Evolutionary conservation across 2,329 filamentous ascomycete species (phyloP).

Genomic region (Paecilomyces variotii): DNA sequence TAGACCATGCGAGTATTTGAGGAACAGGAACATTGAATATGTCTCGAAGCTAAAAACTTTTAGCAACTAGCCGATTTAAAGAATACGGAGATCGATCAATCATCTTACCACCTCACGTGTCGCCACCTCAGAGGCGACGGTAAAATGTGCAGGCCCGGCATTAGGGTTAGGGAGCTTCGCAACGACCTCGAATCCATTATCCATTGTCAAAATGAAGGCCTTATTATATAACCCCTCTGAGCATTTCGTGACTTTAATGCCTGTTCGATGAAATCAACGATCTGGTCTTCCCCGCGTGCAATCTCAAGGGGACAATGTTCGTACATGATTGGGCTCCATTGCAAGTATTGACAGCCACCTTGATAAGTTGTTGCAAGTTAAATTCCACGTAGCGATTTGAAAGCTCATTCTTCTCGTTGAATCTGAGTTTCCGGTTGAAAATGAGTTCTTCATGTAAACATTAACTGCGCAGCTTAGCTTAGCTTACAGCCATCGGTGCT

Average conservation of each 20-base stretch:
- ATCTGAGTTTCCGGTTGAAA: conserved; percentile 7
- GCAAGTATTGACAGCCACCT: conserved; percentile 16
- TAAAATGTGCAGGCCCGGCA: not conserved
- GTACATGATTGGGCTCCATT: conserved; percentile 19
- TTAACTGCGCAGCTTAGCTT: not conserved
- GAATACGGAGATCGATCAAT: no score
- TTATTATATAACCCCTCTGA: conserved; percentile 8
- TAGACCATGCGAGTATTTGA: not conserved
- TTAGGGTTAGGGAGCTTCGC: not conserved
- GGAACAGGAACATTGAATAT: not conserved
- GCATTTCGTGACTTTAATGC: conserved; percentile 21
- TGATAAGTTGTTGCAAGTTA: conserved; percentile 17
- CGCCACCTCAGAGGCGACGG: not conserved
- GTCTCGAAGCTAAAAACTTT: not conserved
- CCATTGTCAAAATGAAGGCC: not conserved
- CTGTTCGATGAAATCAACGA: conserved; percentile 8
- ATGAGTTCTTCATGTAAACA: conserved; percentile 1
- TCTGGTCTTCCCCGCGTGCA: not conserved
- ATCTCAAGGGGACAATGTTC: conserved; percentile 2
- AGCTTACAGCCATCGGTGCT: conserved; percentile 18
- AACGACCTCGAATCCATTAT: not conserved
- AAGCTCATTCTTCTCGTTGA: conserved; percentile 21
- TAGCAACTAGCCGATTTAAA: no score
- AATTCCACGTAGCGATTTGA: conserved; percentile 21
- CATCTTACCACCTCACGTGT: not conserved